phyloP scores from a whole-genome alignment of 208 protist genomes.

The Kentomonas sorsogonicus region DNA sequence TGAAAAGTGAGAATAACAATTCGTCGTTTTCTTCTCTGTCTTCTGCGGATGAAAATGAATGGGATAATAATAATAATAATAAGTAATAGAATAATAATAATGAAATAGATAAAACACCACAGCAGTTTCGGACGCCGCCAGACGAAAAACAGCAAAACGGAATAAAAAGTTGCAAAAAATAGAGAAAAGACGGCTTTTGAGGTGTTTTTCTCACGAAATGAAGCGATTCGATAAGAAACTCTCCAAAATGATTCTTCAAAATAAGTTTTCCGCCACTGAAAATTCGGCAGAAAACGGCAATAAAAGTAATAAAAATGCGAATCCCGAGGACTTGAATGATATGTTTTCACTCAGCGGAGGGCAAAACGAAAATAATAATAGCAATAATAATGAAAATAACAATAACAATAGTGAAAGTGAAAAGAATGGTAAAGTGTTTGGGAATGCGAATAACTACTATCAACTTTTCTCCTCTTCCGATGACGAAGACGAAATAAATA shows the following conservation, averaged over 20 bases:
- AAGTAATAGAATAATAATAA: slow-evolving; percentile 1
- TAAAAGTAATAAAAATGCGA: slow-evolving; percentile 1
- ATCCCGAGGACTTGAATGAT: background rate
- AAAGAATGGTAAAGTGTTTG: slow-evolving; percentile 1
- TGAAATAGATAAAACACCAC: background rate
- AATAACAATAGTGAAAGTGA: background rate
- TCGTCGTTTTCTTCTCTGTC: no score
- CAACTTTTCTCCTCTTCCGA: no score
- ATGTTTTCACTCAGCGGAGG: background rate
- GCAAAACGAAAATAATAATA: background rate
- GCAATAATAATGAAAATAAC: background rate
- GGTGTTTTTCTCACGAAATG: background rate
- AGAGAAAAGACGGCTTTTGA: background rate
- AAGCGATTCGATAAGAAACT: background rate
- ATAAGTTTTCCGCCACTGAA: background rate
- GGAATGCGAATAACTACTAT: no score
- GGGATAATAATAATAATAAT: no score
- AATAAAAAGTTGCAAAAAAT: background rate
- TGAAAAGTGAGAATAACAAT: no score
- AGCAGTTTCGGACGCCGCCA: no score
- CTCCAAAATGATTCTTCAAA: background rate
- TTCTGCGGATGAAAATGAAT: no score
- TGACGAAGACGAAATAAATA: no score
- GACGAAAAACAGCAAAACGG: background rate
- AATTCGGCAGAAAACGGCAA: background rate